Base-by-base conservation (phyloP, 805 yeast species). In the Barnettozyma pratensis region DNA sequence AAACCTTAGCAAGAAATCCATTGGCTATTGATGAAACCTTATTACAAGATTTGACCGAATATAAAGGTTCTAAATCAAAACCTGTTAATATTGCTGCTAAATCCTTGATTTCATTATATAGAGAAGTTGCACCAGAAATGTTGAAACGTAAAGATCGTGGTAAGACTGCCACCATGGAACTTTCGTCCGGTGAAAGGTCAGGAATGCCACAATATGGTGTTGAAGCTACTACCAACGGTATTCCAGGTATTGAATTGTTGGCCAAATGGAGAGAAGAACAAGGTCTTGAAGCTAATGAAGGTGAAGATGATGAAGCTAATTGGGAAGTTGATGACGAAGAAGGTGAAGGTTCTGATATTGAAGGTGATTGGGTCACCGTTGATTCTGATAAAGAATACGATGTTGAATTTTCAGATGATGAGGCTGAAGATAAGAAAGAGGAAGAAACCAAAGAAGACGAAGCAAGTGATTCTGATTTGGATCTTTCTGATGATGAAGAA, bases 111-210 rank as follows among this genome's bases (percentile, higher is more conserved):
- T 71, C 94, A 0, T 73, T 94, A 46, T 94, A 87, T 68, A 79
- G 99, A 68, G 97, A 91, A 53, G 84, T 91, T 48, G 97, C 97
- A 3, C 99, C 99, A 6, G 96, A 92, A 54, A 87, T 94, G 97
- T 77, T 94, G 59, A 76, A 79, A 47, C 77, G 83, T 58, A 90
- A 89, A 63, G 98, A 94, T 64, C 79, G 99, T 65, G 99, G 99
- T 64, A 92, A 94, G 70, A 71, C 75, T 27, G 98, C 97, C 7
- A 75, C 96, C 14, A 85, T 91, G 80, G 94, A 80, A 50, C 54
- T 92, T 50, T 86, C 84, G 56, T 74, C 76, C 29, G 80, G 81
- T 37, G 83, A 77, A 46, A 75, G 80, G 54, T 70, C 72, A 30
- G 75, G 75, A 25, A 48, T 71, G 45, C 82, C 83, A 37, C 77